Evolutionary conservation across 2,329 filamentous ascomycete genomes (phyloP).

Genomic region (Shiraia sp.): DNA sequence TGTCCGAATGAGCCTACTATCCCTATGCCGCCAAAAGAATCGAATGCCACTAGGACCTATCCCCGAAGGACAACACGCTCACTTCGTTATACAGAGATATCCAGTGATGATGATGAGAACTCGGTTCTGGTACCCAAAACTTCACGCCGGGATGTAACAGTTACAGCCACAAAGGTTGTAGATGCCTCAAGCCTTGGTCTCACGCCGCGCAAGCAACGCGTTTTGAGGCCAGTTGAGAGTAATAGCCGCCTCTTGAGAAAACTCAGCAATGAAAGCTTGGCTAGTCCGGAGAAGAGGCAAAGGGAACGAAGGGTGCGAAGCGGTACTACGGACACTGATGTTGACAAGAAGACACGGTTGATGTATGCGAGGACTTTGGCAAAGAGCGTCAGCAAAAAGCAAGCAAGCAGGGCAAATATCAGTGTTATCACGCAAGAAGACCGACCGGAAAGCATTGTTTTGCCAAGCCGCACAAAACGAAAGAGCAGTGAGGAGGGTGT

Average conservation of each 20-base stretch:
- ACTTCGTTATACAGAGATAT: conserved; percentile 24
- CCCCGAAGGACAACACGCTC: conserved; percentile 32
- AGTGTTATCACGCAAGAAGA: conserved; percentile 16
- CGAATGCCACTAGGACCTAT: conserved; percentile 27
- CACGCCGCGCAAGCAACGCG: conserved; percentile 36
- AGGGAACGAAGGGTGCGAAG: conserved; percentile 20
- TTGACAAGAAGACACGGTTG: conserved; percentile 16
- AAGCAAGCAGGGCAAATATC: conserved; percentile 15
- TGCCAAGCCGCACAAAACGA: conserved; percentile 5
- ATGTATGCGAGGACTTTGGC: conserved; percentile 36
- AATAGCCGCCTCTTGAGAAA: conserved; percentile 35
- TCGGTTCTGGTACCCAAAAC: conserved; percentile 30
- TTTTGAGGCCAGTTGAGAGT: conserved; percentile 37
- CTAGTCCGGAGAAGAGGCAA: conserved; percentile 30
- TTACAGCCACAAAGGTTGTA: conserved; percentile 22
- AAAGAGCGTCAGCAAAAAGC: conserved; percentile 30
- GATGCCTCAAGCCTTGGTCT: conserved; percentile 26
- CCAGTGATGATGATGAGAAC: conserved; percentile 27
- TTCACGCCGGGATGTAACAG: conserved; percentile 28
- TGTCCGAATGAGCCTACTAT: conserved; percentile 28
- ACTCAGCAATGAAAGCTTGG: conserved; percentile 33
- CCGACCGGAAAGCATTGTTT: conserved; percentile 17
- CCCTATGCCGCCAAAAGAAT: conserved; percentile 18
- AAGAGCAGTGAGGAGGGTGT: conserved; percentile 8
- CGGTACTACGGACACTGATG: conserved; percentile 18